phyloP scores from a whole-genome alignment of 1,284 basidiomycete genomes.

The Boletellus deceptivus region DNA sequence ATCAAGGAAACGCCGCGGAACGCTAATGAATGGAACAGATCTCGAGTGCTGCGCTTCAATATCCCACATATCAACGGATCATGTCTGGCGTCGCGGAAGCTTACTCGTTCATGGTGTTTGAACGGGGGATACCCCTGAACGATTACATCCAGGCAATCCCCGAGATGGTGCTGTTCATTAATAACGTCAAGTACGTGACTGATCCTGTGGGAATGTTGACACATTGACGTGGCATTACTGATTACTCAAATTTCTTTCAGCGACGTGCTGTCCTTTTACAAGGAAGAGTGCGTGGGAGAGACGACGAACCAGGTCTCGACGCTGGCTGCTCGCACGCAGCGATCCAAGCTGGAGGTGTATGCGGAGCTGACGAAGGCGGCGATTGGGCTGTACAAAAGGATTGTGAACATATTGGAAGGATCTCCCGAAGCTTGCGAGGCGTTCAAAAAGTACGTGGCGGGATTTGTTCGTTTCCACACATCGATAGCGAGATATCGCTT shows the following conservation, averaged over 20 bases:
- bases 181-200: constrained; percentile 34
- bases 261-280: constrained; percentile 42
- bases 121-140: constrained; percentile 22
- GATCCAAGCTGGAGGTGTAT: constrained; percentile 27
- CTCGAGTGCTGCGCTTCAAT: constrained; percentile 16
- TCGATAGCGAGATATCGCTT: constrained; percentile 16
- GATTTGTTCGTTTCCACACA: constrained; percentile 26
- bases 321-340: constrained; percentile 22
- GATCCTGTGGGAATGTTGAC: background rate
- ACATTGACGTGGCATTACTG: too few relatives aligned
- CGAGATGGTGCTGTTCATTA: constrained; percentile 30
- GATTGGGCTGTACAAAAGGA: constrained; percentile 14
- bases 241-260: constrained; percentile 17
- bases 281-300: constrained; percentile 39
- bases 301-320: constrained; percentile 34
- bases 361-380: constrained; percentile 24
- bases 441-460: constrained; percentile 14
- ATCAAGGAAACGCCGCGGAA: background rate
- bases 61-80: constrained; percentile 31
- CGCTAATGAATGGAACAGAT: constrained; percentile 13
- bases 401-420: constrained; percentile 21
- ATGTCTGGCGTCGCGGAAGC: constrained; percentile 32
- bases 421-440: constrained; percentile 18
- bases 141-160: constrained; percentile 37
- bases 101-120: constrained; percentile 33